Evolutionary conservation across 1,284 basidiomycete genomes (phyloP).

Genomic region (Boletus sp.): DNA sequence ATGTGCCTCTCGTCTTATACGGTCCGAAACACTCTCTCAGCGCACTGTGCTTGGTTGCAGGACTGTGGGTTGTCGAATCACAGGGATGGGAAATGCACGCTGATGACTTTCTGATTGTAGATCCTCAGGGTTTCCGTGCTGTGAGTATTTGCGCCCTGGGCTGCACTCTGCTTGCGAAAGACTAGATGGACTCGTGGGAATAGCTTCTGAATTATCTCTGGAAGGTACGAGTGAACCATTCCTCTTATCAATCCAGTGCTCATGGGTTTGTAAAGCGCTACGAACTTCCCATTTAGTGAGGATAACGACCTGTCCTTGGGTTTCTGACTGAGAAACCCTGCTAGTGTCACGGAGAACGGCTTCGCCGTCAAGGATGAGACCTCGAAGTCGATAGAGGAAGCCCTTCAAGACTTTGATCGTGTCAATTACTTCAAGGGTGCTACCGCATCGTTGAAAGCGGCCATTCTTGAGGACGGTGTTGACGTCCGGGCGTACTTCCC

Average conservation of each 20-base stretch:
- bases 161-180: slow-evolving; percentile 22
- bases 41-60: slow-evolving; percentile 66
- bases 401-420: slow-evolving; percentile 65
- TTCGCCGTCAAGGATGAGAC: slow-evolving; percentile 74
- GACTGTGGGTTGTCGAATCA: slow-evolving; percentile 48
- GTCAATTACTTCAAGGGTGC: slow-evolving; percentile 72
- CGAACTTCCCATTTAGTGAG: slow-evolving; percentile 66
- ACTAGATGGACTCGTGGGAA: slow-evolving; percentile 12
- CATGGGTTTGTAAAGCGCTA: slow-evolving; percentile 52
- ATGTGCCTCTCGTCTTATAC: neutral
- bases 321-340: neutral
- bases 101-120: slow-evolving; percentile 34
- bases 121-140: slow-evolving; percentile 62
- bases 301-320: neutral
- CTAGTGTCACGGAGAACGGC: slow-evolving; percentile 71
- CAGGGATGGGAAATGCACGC: slow-evolving; percentile 11
- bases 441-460: slow-evolving; percentile 58
- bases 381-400: slow-evolving; percentile 54
- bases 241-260: slow-evolving; percentile 1
- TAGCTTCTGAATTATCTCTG: slow-evolving; percentile 72
- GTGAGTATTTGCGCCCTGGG: slow-evolving; percentile 32
- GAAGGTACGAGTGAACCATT: slow-evolving; percentile 47
- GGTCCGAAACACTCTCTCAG: slow-evolving; percentile 37
- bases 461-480: slow-evolving; percentile 68
- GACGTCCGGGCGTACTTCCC: slow-evolving; percentile 72